Conservation (phyloP, 805 yeast genomes). For the Candida argentea region DNA sequence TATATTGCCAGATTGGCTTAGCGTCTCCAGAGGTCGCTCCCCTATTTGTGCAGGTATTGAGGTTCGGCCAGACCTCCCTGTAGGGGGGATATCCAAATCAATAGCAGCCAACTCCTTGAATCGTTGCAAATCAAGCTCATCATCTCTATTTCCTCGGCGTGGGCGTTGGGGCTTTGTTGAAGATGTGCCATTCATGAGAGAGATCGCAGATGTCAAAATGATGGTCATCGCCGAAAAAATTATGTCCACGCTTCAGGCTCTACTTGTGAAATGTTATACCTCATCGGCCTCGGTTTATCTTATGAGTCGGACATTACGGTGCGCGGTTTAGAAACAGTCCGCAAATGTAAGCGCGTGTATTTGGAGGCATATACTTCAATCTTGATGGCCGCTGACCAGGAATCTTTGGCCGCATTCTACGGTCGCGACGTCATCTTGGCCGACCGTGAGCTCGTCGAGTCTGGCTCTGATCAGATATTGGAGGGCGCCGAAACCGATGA, state of each 20-base stretch:
- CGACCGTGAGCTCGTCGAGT: slow-evolving; percentile 89
- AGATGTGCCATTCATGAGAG: neutral
- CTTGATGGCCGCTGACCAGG: slow-evolving; percentile 81
- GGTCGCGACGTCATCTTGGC: slow-evolving; percentile 82
- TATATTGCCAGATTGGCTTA: too few species aligned
- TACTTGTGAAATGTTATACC: slow-evolving; percentile 56
- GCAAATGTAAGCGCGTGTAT: slow-evolving; percentile 80
- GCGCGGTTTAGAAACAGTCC: slow-evolving; percentile 81
- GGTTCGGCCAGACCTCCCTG: too few species aligned
- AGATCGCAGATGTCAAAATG: slow-evolving; percentile 5
- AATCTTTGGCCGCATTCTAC: slow-evolving; percentile 68
- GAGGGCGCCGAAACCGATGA: slow-evolving; percentile 71
- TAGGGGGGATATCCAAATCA: too few species aligned
- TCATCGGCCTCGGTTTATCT: slow-evolving; percentile 87
- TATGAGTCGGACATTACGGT: slow-evolving; percentile 87
- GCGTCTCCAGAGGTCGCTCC: too few species aligned
- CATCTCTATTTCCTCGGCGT: too few species aligned
- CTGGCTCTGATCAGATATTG: slow-evolving; percentile 76
- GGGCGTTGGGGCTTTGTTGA: neutral
- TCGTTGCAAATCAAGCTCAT: slow-evolving; percentile 10
- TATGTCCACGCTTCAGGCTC: neutral
- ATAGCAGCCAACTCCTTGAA: slow-evolving; percentile 13
- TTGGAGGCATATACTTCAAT: slow-evolving; percentile 93
- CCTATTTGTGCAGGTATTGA: too few species aligned
- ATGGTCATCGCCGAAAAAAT: slow-evolving; percentile 3